Percentiles rank a stretch among this genome's conserved stretches.
phyloP scores from a whole-genome alignment of 345 rosid genomes.

The Microcos paniculata region DNA sequence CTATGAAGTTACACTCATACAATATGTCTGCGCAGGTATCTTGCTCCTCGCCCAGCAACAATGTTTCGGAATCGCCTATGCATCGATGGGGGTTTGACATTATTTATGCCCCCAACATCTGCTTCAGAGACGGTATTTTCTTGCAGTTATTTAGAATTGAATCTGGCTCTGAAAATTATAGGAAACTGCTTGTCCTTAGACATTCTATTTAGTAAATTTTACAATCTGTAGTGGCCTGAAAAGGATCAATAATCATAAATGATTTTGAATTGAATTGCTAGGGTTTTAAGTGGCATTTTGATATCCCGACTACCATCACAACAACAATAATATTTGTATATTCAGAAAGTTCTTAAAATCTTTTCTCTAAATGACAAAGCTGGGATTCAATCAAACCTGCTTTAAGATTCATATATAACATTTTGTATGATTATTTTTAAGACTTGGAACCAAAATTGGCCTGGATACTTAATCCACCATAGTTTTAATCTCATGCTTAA shows the following conservation, averaged over 20 bases:
- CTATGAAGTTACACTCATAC: slow-evolving; percentile 20
- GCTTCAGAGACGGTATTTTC: slow-evolving; percentile 77
- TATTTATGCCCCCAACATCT: slow-evolving; percentile 96
- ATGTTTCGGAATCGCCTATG: slow-evolving; percentile 80
- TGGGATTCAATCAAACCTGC: not conserved
- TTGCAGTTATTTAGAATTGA: slow-evolving; percentile 4
- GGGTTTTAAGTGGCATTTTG: not conserved
- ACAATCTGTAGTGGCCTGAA: not conserved
- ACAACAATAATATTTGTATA: not conserved
- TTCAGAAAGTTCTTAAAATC: not conserved
- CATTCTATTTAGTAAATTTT: not conserved
- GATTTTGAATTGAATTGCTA: not conserved
- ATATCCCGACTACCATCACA: not conserved
- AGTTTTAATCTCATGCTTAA: not conserved
- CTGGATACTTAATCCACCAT: not conserved
- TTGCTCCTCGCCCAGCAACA: slow-evolving; percentile 91
- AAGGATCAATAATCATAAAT: not conserved
- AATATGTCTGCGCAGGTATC: slow-evolving; percentile 57
- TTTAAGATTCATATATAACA: not conserved
- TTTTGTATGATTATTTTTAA: not conserved
- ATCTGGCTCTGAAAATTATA: not conserved
- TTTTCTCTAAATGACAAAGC: not conserved
- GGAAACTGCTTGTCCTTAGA: not conserved
- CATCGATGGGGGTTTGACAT: slow-evolving; percentile 93
- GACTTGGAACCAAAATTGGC: not conserved